Evolutionary conservation across 2,329 filamentous ascomycete genomes (phyloP).

Genomic region (Aaosphaeria arxii): DNA sequence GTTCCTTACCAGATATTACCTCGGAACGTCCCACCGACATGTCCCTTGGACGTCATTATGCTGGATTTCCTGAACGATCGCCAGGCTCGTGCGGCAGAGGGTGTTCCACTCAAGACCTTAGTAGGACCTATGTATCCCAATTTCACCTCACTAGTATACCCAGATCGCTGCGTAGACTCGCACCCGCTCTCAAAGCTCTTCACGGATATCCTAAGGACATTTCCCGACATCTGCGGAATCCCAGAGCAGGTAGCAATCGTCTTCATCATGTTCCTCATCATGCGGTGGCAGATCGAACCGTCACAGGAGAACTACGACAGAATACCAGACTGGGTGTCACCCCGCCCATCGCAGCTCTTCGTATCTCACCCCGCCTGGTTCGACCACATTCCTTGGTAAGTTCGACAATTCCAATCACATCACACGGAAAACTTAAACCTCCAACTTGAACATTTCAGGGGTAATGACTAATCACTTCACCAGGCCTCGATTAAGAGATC

Average conservation of each 20-base stretch:
- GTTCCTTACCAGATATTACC: slow-evolving; percentile 37
- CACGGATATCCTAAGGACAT: slow-evolving; percentile 80
- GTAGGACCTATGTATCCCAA: slow-evolving; percentile 77
- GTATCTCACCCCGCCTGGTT: slow-evolving; percentile 75
- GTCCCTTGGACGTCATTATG: slow-evolving; percentile 74
- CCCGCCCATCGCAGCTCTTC: slow-evolving; percentile 63
- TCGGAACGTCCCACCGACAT: slow-evolving; percentile 64
- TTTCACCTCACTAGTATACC: slow-evolving; percentile 75
- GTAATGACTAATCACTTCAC: slow-evolving; percentile 9
- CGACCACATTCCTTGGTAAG: slow-evolving; percentile 71
- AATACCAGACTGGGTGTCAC: slow-evolving; percentile 70
- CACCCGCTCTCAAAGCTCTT: slow-evolving; percentile 83
- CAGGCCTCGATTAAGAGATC: slow-evolving; percentile 69
- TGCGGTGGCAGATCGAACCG: slow-evolving; percentile 78
- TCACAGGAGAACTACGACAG: slow-evolving; percentile 76
- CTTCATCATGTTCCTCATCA: slow-evolving; percentile 82
- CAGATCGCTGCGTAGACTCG: slow-evolving; percentile 57
- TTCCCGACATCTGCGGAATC: slow-evolving; percentile 72
- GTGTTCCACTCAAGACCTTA: slow-evolving; percentile 62
- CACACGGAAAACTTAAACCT: neutral
- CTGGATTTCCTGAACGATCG: slow-evolving; percentile 74
- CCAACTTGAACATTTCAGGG: neutral
- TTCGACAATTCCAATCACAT: neutral
- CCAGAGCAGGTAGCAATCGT: slow-evolving; percentile 80
- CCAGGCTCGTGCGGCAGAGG: slow-evolving; percentile 63